Evolutionary conservation across 495 filamentous ascomycete genomes (phyloP), one percentile per base, ranked within the genome.

Genomic region (Penicillium daleae): DNA sequence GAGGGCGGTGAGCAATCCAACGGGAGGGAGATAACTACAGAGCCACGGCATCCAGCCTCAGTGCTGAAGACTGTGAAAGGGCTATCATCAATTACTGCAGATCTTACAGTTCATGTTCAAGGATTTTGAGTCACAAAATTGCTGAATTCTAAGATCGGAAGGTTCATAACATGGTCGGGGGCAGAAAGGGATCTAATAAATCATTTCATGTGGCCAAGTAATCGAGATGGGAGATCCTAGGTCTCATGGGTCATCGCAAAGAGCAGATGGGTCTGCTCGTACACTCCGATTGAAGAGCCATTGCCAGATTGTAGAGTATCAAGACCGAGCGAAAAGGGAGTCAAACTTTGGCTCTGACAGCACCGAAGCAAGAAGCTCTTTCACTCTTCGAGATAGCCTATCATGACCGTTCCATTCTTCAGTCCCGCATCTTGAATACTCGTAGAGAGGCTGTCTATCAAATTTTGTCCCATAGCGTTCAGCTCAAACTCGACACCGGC

Each of bases 331-430:
- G 33, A 44, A 7, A 10, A 46, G 10, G 2, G 42, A 22, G 9
- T 12, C 6, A 24, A 4, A 4, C 21, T 24, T 46, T 4, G 6
- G 19, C 27, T 22, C 5, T n/a, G 2, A 29, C n/a, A 54, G 24
- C 19, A 60, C 33, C 4, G 35, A 26, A 31, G 26, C 49, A 27
- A 15, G 27, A 31, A 57, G 40, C n/a, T 17, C 1, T 26, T 52
- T 69, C 81, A 89, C 15, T 88, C 87, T 69, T 91, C 88, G 55
- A 92, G 72, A 68, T 89, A 96, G 71, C 96, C 95, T 40, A 99
- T 88, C 90, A 96, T 97, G 37, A 99, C 87, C 0, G 91, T 96
- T 15, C 87, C 92, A 67, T 94, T 94, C 78, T 90, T 93, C 64
- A 99, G 72, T 2, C 95, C 92, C 1, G 93, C 93, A 70, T 92